Conservation (phyloP, 495 filamentous ascomycete genomes). For the Astrothelium subdiscretum region DNA sequence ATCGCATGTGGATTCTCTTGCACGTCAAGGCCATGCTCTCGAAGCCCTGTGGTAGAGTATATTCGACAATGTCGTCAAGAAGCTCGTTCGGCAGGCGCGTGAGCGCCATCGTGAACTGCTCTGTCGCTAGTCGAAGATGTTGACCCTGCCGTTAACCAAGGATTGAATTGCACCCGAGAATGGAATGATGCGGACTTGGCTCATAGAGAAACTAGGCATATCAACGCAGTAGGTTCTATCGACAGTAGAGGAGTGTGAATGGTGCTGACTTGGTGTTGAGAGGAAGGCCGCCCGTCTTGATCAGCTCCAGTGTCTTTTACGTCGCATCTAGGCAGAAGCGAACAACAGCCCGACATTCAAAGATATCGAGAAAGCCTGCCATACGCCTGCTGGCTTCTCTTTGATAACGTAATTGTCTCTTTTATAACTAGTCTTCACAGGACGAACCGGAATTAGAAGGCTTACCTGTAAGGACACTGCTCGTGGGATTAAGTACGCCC, state of each 20-base stretch:
- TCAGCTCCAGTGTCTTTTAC: not conserved
- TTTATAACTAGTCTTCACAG: not conserved
- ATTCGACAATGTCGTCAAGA: constrained; percentile 22
- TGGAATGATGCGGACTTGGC: not conserved
- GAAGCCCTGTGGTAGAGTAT: constrained; percentile 30
- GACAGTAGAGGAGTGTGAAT: not conserved
- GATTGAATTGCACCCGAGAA: not conserved
- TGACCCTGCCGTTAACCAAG: not conserved
- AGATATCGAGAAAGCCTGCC: not conserved
- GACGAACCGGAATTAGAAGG: not conserved
- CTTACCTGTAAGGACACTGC: not conserved
- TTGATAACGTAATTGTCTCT: not conserved
- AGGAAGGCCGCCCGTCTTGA: not conserved
- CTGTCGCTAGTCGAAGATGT: not conserved
- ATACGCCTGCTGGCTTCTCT: not conserved
- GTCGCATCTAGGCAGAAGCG: not conserved
- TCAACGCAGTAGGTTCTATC: not conserved
- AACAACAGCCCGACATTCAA: not conserved
- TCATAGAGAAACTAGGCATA: not conserved
- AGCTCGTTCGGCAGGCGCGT: constrained; percentile 22
- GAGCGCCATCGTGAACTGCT: constrained; percentile 14
- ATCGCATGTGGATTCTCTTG: constrained; percentile 22
- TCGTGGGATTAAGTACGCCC: not conserved
- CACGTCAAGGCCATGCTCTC: constrained; percentile 32
- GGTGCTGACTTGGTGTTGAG: not conserved